A percentile compares a stretch with the other conserved stretches of the same genome.
These are phyloP conservation scores for Yarrowia keelungensis DNA, from an alignment of 805 yeast species.

Conservation along the genomic window DNA sequence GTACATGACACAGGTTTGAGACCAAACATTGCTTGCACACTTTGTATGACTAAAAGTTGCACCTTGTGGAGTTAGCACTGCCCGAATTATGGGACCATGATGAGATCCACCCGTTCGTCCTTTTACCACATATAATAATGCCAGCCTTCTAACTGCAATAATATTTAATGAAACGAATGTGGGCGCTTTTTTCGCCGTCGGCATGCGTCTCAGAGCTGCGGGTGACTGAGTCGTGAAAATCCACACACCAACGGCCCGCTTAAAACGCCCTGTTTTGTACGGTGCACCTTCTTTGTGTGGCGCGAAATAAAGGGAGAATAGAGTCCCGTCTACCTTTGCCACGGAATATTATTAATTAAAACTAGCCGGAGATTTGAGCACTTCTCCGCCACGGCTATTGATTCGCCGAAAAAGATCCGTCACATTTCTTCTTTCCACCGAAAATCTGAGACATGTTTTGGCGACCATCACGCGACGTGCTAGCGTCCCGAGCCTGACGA, in stretches of 20 bases:
- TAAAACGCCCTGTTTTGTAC: constrained; percentile 16
- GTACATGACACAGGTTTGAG: no score
- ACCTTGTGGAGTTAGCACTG: no score
- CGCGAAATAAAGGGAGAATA: not conserved
- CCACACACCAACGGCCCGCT: constrained; percentile 2
- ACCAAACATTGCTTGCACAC: no score
- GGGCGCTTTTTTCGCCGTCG: not conserved
- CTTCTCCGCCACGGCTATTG: not conserved
- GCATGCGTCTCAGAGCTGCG: no score
- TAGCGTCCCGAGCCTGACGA: no score
- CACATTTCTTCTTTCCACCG: no score
- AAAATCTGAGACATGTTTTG: no score
- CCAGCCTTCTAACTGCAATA: not conserved
- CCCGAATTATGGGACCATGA: not conserved
- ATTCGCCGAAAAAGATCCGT: not conserved
- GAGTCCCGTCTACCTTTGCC: not conserved
- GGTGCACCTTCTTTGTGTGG: not conserved
- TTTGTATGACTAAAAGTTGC: no score
- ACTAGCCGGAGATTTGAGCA: not conserved
- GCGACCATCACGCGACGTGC: no score
- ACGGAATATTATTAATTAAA: not conserved
- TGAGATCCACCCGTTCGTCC: not conserved
- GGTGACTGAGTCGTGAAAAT: not conserved
- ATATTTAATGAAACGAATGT: constrained; percentile 15
- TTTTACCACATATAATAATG: constrained; percentile 4